phyloP scores from a whole-genome alignment of 345 rosid species.

The Iberis pinnata region DNA sequence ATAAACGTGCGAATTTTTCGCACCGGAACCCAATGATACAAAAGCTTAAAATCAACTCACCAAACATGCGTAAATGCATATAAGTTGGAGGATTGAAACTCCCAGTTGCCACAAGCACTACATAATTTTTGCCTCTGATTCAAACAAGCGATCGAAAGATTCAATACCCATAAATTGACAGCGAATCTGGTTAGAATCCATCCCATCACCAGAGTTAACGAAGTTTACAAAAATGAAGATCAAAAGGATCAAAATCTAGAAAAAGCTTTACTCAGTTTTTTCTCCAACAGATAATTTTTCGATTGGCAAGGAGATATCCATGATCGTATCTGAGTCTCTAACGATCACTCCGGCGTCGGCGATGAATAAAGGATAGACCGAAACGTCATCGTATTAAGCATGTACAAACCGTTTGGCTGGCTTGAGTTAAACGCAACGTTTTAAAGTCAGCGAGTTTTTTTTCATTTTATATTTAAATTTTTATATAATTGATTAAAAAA shows the following conservation, averaged over 20 bases:
- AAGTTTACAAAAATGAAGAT: neutral
- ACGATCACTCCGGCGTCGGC: slow-evolving; percentile 22
- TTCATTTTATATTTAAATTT: too few species aligned
- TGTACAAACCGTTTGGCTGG: too few species aligned
- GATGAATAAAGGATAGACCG: neutral
- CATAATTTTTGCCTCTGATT: slow-evolving; percentile 40
- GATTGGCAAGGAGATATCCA: slow-evolving; percentile 59
- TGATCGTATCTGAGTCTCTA: slow-evolving; percentile 5
- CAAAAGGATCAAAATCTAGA: neutral
- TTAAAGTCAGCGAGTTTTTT: too few species aligned
- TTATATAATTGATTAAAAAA: neutral
- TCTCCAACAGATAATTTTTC: slow-evolving; percentile 45
- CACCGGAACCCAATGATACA: neutral
- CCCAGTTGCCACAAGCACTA: slow-evolving; percentile 74
- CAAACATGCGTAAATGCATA: slow-evolving; percentile 93
- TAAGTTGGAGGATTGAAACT: slow-evolving; percentile 97
- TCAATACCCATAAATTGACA: slow-evolving; percentile 2
- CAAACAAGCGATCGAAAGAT: neutral
- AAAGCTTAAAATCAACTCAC: slow-evolving; percentile 32
- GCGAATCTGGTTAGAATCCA: neutral
- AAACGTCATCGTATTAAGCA: neutral
- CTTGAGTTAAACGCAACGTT: neutral
- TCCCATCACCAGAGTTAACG: neutral
- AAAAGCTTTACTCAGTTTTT: slow-evolving; percentile 27
- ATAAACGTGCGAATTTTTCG: neutral